Evolutionary conservation across 441 rosid genomes (phyloP).

Genomic region (Gossypium laxum): DNA sequence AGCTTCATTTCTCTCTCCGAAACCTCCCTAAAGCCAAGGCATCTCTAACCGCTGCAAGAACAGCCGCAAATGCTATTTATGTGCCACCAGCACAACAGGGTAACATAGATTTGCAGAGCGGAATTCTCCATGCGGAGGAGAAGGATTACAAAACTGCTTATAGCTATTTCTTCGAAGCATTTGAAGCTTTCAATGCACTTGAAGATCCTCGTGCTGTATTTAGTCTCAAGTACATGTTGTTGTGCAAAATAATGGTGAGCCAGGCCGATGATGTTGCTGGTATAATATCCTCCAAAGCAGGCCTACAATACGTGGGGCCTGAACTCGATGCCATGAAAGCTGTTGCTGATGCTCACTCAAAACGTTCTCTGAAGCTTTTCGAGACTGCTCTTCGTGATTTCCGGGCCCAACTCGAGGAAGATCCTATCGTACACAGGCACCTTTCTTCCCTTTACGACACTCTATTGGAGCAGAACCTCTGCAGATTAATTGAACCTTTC

Average conservation of each 20-base stretch:
- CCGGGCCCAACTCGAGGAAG: constrained; percentile 77
- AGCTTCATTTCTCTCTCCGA: constrained; percentile 78
- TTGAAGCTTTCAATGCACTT: constrained; percentile 77
- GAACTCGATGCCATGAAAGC: constrained; percentile 94
- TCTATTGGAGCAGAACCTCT: constrained; percentile 73
- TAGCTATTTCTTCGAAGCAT: constrained; percentile 94
- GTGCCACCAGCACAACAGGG: constrained; percentile 95
- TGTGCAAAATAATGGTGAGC: constrained; percentile 88
- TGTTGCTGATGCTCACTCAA: constrained; percentile 87
- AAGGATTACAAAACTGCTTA: constrained; percentile 91
- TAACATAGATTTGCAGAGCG: constrained; percentile 89
- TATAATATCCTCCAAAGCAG: constrained; percentile 74
- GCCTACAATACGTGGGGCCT: constrained; percentile 75
- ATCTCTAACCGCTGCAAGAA: constrained; percentile 88
- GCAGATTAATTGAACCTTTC: constrained; percentile 91
- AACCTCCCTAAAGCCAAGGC: constrained; percentile 94
- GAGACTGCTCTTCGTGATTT: constrained; percentile 69
- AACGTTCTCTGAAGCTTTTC: constrained; percentile 65
- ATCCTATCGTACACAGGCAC: constrained; percentile 86
- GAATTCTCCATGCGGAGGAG: constrained; percentile 94
- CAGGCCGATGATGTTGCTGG: constrained; percentile 92
- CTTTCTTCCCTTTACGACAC: constrained; percentile 81
- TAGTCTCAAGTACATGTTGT: constrained; percentile 75
- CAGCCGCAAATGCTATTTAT: constrained; percentile 93
- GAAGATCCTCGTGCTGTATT: constrained; percentile 78